A percentile compares a stretch with the other conserved stretches of the same genome.
phyloP scores from a whole-genome alignment of 1,139 yeast genomes.

The Torulaspora globosa region DNA sequence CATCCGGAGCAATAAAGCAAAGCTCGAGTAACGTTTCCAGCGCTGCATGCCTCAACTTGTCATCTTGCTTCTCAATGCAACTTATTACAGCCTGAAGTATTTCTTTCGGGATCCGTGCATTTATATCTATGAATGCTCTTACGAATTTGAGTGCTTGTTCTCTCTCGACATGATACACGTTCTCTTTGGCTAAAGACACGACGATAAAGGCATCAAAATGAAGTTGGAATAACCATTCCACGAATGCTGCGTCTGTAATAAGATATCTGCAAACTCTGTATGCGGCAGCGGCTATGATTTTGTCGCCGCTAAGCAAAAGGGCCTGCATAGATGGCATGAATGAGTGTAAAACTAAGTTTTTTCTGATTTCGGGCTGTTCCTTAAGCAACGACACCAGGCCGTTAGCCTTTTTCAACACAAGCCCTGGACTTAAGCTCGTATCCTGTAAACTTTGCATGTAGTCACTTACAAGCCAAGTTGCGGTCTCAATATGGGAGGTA shows the following conservation, averaged over 20 bases:
- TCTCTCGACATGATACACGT: conserved; percentile 56
- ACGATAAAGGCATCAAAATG: conserved; percentile 62
- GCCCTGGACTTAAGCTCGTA: conserved; percentile 44
- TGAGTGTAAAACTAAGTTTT: conserved; percentile 60
- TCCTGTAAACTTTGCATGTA: conserved; percentile 45
- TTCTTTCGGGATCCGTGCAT: conserved; percentile 54
- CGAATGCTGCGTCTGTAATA: conserved; percentile 51
- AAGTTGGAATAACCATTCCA: conserved; percentile 45
- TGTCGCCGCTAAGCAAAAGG: conserved; percentile 53
- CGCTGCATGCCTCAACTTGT: conserved; percentile 50
- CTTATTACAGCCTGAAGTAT: conserved; percentile 69
- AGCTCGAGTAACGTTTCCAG: conserved; percentile 72
- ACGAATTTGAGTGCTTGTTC: conserved; percentile 74
- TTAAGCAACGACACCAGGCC: conserved; percentile 56
- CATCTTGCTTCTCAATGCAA: conserved; percentile 61
- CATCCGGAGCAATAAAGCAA: conserved; percentile 56
- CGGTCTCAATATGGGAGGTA: conserved; percentile 35
- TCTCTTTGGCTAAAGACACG: conserved; percentile 57
- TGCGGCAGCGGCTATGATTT: conserved; percentile 71
- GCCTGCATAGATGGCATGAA: conserved; percentile 59
- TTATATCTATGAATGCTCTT: conserved; percentile 54
- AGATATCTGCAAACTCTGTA: conserved; percentile 68
- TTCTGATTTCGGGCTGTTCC: conserved; percentile 56
- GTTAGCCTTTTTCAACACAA: conserved; percentile 57
- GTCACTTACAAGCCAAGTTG: conserved; percentile 50